These are phyloP conservation scores for Dactylella cylindrospora DNA, from an alignment of 2,329 filamentous ascomycete genomes.

Conservation along the genomic window DNA sequence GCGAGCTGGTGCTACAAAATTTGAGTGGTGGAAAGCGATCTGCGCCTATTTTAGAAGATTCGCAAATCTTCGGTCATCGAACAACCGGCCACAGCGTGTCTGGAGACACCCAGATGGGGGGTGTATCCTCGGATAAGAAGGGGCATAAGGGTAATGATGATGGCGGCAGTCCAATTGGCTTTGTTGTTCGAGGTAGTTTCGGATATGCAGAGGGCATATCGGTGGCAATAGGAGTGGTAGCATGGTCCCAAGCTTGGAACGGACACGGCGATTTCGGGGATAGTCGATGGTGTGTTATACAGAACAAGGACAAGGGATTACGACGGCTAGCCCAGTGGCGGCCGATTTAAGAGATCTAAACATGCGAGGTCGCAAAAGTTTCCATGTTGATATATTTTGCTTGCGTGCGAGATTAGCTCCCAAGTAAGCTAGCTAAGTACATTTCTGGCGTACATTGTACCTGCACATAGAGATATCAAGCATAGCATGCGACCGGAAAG, in stretches of 20 bases:
- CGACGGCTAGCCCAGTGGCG: conserved; percentile 19
- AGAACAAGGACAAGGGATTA: conserved; percentile 1
- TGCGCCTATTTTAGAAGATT: conserved; percentile 9
- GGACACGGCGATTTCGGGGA: background rate
- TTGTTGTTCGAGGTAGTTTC: conserved; percentile 28
- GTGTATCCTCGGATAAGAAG: no score
- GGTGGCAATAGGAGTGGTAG: conserved; percentile 20
- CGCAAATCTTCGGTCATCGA: no score
- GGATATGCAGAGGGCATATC: conserved; percentile 12
- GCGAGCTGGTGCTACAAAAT: conserved; percentile 6
- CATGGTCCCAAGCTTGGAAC: conserved; percentile 9
- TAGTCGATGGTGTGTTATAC: conserved; percentile 22
- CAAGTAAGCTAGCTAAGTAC: no score
- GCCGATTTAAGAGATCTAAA: no score
- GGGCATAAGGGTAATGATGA: background rate
- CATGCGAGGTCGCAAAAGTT: no score
- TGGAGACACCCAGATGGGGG: no score
- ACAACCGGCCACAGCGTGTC: no score
- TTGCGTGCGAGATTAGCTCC: no score
- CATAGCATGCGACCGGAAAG: no score
- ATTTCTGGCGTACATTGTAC: no score
- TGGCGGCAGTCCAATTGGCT: conserved; percentile 14
- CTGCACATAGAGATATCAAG: no score
- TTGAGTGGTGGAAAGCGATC: background rate
- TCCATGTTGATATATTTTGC: no score